Percentiles rank a stretch among this genome's conserved stretches.
Evolutionary conservation across 1,284 basidiomycete genomes (phyloP).

Genomic region (Rhizoctonia solani): DNA sequence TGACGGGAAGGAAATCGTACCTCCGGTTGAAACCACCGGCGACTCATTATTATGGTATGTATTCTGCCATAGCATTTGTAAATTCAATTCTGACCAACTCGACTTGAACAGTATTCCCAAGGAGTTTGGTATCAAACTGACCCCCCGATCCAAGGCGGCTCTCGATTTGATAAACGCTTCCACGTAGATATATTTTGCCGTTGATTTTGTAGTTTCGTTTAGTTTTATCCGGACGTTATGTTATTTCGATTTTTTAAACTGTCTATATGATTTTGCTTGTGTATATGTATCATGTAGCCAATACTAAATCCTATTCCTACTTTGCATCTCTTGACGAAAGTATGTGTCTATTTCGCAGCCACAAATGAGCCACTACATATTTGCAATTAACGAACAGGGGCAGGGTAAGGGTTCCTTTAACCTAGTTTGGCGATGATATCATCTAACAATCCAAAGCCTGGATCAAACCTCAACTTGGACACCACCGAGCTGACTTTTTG

Average conservation of each 20-base stretch:
- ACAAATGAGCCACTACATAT: neutral
- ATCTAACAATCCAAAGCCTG: neutral
- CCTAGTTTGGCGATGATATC: neutral
- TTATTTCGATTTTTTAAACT: neutral
- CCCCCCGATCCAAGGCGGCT: conserved; percentile 23
- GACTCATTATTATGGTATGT: conserved; percentile 27
- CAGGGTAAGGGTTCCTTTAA: neutral
- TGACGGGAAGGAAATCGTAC: conserved; percentile 13
- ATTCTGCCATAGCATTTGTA: neutral
- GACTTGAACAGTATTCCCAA: conserved; percentile 25
- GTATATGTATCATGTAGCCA: too few species aligned
- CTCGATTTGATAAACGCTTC: conserved; percentile 18
- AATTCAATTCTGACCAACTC: neutral
- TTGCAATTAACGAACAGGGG: neutral
- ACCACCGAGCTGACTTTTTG: too few species aligned
- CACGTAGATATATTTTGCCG: neutral
- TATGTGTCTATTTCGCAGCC: too few species aligned
- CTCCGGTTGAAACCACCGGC: conserved; percentile 18
- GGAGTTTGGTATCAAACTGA: conserved; percentile 22
- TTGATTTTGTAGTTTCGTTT: neutral
- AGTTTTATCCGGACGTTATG: neutral
- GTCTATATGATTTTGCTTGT: conserved; percentile 21
- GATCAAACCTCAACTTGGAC: neutral
- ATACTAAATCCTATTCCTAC: too few species aligned
- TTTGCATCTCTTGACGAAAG: too few species aligned